Base-by-base conservation (phyloP, 371 early-diverging fungal species). In the Mucor piriformis region DNA sequence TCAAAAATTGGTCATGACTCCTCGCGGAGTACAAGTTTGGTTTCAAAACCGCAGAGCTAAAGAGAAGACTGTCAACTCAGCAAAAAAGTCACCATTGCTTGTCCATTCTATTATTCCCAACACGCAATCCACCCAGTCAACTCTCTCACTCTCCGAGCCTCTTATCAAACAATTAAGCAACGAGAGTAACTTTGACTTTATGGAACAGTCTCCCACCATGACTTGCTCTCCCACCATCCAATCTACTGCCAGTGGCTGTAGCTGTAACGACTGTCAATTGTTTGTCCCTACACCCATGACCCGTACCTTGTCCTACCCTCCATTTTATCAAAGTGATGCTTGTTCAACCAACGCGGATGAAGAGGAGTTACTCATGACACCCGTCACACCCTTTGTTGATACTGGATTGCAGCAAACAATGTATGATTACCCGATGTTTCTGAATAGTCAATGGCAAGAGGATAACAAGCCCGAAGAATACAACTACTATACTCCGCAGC, bases 1-100 rank as follows among this genome's bases (percentile, higher is more conserved):
- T 1, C 76, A 75, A 43, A 73, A 82, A 49, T 75, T 97, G 12
- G 70, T 79, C 44, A 96, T 96, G 96, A 90, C 93, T 27, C 87
- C 89, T 25, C 82, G 96, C 42, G 88, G 89, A 42, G 92, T 98
- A 42, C 96, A 98, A 70, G 91, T 97, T 34, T 97, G 99, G 99
- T 98, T 98, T 73, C 99, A 98, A 67, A 98, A 98, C 76, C 86
- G 95, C 25, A 86, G 99, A 46, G 96, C 96, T 20, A 97, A 96
- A 74, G 78, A 61, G 27, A 61, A 61, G 57, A 25, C 57, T 10
- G 18, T 49, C 34, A 49, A 55, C 23, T 48, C 54, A n/a, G n/a
- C n/a, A 4, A 54, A 50, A 35, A 44, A 35, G 11, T 43, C 23
- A 18, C 37, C 53, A n/a, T 37, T 34, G 53, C 18, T 46, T 46